Percentiles rank a stretch among this genome's conserved stretches.
These are phyloP conservation scores for Dryas drummondii DNA, from an alignment of 306 rosid genomes.

Conservation along the genomic window DNA sequence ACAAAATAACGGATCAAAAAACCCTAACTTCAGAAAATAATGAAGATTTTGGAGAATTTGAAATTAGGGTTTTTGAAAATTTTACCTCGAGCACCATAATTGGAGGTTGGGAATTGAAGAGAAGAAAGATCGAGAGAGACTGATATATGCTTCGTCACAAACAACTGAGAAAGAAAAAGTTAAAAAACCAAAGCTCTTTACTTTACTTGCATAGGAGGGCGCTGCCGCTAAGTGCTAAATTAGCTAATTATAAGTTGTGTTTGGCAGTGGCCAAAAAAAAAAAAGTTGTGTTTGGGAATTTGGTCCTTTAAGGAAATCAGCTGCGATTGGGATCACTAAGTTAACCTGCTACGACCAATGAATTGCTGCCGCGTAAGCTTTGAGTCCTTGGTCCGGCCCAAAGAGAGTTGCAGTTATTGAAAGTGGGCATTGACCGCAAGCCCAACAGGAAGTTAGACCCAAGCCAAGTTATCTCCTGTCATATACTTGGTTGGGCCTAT, in stretches of 20 bases:
- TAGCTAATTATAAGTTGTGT: not conserved
- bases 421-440: no score
- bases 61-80: constrained; percentile 14
- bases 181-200: not conserved
- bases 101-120: constrained; percentile 28
- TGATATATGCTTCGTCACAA: not conserved
- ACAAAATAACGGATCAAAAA: constrained; percentile 11
- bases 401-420: not conserved
- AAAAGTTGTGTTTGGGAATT: not conserved
- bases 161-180: not conserved
- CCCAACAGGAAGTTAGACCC: no score
- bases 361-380: no score
- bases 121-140: constrained; percentile 11
- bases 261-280: no score
- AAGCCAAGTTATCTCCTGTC: no score
- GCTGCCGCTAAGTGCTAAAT: not conserved
- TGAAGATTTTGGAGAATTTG: not conserved
- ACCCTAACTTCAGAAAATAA: constrained; percentile 42
- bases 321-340: not conserved
- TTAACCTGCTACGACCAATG: no score
- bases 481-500: no score
- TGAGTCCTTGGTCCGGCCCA: not conserved
- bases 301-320: not conserved
- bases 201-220: constrained; percentile 18
- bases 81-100: constrained; percentile 93